Base-by-base conservation (phyloP, 352 stramenopile genomes). In the Phytophthora gonapodyides region DNA sequence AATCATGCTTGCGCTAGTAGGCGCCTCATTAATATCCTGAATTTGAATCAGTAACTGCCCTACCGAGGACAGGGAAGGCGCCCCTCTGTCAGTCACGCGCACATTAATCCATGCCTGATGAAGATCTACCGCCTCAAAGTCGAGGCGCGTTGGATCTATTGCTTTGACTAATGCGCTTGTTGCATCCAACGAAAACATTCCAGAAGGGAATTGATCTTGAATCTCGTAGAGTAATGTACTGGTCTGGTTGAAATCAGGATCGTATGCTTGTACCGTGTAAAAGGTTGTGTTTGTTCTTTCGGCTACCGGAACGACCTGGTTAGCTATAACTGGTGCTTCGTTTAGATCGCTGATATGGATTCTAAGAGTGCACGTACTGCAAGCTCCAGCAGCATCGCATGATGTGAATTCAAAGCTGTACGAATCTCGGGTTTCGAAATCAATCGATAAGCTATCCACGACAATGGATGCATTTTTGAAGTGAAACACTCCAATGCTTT, bases 91-190 rank as follows among this genome's bases (percentile, higher is more conserved):
- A 0, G 69, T 78, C 11, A 86, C 79, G n/a, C 76, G 68, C 2
- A 84, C 47, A 45, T 82, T 88, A 15, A 86, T 21, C 74, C 74
- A 88, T 19, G 58, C 71, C 52, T 58, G 48, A 31, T 88, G 69
- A 9, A 68, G 49, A 1, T 58, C 19, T 15, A 86, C 55, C 4
- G 24, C 41, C 43, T 88, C 79, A 50, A 73, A 88, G 44, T 88
- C 58, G 4, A 86, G 58, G 9, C 33, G 30, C 8, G 43, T 35
- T 16, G 53, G 13, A 24, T 62, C 19, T 0, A 37, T 10, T 43
- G 50, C 59, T 12, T 7, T 49, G 3, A 73, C 15, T 21, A 41
- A n/a, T 15, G 59, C 65, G 21, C n/a, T 65, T n/a, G 10, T 12
- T 7, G 19, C 12, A 11, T 61, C 59, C 3, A 73, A 7, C 10